Percentiles rank a stretch among this genome's conserved stretches.
Conservation (phyloP, 129 eudicot genomes). For the Heracleum sosnowskyi region DNA sequence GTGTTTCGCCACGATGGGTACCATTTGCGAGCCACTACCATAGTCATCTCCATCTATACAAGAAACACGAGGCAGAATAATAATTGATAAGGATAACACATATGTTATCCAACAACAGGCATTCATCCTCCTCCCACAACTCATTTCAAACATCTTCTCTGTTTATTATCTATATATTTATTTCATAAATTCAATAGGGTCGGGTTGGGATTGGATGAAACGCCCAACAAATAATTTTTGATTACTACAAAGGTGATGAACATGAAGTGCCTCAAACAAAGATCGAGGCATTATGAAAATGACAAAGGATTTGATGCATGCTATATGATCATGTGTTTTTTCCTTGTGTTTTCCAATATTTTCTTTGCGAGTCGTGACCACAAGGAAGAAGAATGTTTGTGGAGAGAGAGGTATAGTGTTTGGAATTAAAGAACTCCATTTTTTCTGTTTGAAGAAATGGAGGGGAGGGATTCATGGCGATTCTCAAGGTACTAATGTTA, state of each 20-base stretch:
- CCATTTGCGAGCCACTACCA: slow-evolving; percentile 16
- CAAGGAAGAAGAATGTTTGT: slow-evolving; percentile 11
- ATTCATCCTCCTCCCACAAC: slow-evolving; percentile 26
- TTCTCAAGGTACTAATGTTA: slow-evolving; percentile 9
- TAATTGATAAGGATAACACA: slow-evolving; percentile 16
- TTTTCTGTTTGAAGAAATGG: slow-evolving; percentile 59
- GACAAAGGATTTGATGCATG: not conserved
- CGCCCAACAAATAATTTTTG: not conserved
- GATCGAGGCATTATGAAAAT: slow-evolving; percentile 14
- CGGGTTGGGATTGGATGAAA: not conserved
- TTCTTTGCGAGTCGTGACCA: not conserved
- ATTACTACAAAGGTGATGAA: slow-evolving; percentile 7
- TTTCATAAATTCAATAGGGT: not conserved
- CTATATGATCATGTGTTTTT: not conserved
- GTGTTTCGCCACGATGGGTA: slow-evolving; percentile 39
- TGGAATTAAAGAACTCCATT: slow-evolving; percentile 31
- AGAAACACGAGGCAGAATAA: slow-evolving; percentile 28
- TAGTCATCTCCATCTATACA: slow-evolving; percentile 42
- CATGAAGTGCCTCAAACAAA: slow-evolving; percentile 13
- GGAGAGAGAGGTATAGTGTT: slow-evolving; percentile 16
- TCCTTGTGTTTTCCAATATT: not conserved
- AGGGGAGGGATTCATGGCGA: slow-evolving; percentile 46
- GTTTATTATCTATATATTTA: not conserved
- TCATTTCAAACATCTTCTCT: slow-evolving; percentile 23
- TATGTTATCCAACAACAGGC: slow-evolving; percentile 25